Evolutionary conservation across 108 stramenopile species (phyloP), one percentile per base, ranked within the genome.

Genomic region (Cyclotella sp.): DNA sequence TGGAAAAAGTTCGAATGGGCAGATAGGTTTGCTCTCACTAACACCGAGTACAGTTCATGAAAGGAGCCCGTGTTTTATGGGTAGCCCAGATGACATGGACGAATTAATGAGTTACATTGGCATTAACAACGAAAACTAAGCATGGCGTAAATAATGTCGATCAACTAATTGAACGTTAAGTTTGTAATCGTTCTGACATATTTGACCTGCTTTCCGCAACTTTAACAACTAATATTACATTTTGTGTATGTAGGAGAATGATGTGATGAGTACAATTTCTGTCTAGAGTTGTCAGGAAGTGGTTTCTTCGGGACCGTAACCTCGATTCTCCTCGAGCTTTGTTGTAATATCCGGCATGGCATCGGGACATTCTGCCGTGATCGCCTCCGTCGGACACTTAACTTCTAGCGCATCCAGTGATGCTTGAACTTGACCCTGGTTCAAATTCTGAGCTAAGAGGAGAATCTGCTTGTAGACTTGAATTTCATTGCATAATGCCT

Each of bases 21-120:
- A 71, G 24, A 57, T 76, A 14, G 66, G 83, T 54, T 80, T 95
- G 67, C 58, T 95, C 67, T 68, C 86, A 45, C 82, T 87, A 3
- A 27, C 59, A 55, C 94, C 94, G 14, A 69, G 86, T 63, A n/a
- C 39, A 59, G 90, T 96, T 21, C 95, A 96, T 78, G 90, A 90
- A 72, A 82, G 90, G 49, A 81, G 84, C 40, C 91, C 95, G 8
- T 93, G 92, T 64, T 96, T 93, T 63, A 89, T 96, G 84, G 95
- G 95, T 5, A 81, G 78, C 75, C 87, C 87, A n/a, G 84, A 92
- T 27, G 95, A 96, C 79, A 82, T 96, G 73, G 81, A 88, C 19
- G 95, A 96, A 70, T 73, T 91, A 49, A 77, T 89, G 81, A 74
- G 52, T 0, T 93, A 91, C 65, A 44, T 95, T 68, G 64, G 43